Evolutionary conservation across 2,329 filamentous ascomycete genomes (phyloP), one percentile per base, ranked within the genome.

Genomic region (Neofusicoccum sp.): DNA sequence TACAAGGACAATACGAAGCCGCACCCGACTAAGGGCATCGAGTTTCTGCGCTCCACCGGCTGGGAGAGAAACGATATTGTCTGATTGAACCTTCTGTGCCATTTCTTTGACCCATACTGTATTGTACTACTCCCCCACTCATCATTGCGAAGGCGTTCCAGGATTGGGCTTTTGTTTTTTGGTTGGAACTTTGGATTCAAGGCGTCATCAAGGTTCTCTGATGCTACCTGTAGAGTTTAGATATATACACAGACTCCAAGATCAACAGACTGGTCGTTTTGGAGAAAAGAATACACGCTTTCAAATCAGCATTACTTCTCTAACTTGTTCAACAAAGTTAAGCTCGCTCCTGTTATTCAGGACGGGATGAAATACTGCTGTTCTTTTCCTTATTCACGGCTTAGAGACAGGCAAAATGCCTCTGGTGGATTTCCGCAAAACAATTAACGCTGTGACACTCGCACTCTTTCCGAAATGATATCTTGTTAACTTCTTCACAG

Each of bases 31-130:
- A 90, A 90, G 76, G 87, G 85, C 1, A 83, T 90, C 63, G 81
- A 84, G 60, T 84, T 87, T 50, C 85, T 85, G 67, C 85, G 87
- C 73, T 83, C 89, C 0, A 82, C 82, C 0, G 95, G 95, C 0
- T 99, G 91, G 85, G 93, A 97, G 74, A 83, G 94, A 33, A 79
- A 87, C 2, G 94, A 99, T 3, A 34, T 63, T 8, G 22, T 59
- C 87, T 96, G 41, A 86, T 95, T 4, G 37, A 7, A n/a, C 34
- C 33, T 33, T 6, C 0, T 45, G 11, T 47, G 14, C 28, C 7
- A 28, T 31, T 6, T 6, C 31, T 61, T 41, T 45, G 28, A 2
- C n/a, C 4, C 22, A 16, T 29, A 50, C 7, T 41, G 16, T 36
- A 22, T 22, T 45, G 39, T 62, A 47, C 36, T 31, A 56, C 28